Evolutionary conservation across 768 basidiomycete genomes (phyloP), one percentile per base, ranked within the genome.

Genomic region (Termitomyces sp.): DNA sequence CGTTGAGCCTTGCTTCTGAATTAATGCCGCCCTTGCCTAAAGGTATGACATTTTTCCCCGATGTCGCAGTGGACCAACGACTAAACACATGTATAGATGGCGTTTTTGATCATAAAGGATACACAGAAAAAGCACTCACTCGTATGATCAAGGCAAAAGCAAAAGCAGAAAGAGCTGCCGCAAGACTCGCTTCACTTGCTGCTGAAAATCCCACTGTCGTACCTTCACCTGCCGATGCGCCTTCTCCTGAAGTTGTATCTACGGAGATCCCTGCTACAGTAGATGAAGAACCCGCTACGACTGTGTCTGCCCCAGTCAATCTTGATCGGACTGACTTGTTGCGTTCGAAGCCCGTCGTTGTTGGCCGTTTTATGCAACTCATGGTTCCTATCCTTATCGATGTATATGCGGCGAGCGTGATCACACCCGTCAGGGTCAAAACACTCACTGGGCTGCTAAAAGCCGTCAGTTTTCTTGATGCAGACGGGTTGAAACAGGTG

Each of bases 371-470:
- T 71, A 91, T 95, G 82, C 83, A 84, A 46, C 76, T 96, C 34
- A 84, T 94, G 64, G 86, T 98, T 0, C 97, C 97, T 0, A 93
- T 97, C 54, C 80, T 99, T 54, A 87, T 98, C 57, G 97, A 98
- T 64, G 95, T 99, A n/a, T 98, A 98, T 71, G 90, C 95, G n/a
- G 96, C 97, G 30, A 97, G 93, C 68, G 95, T 98, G 27, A 85
- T 88, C 48, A 83, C 87, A 0, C 85, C 91, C 2, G 86, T 98
- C 11, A 81, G 97, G 57, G 83, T 89, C 42, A 95, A 96, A 74
- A 92, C 94, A 0, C 75, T 98, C 59, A 89, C 86, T 0, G 93
- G 89, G 1, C 65, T 98, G 49, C 72, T 97, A 61, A 97, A 98
- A 69, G 94, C 96, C 2, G 84, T 96, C 55, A 89, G 91, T 59